Percentiles rank a stretch among this genome's conserved stretches.
Conservation (phyloP, 2,329 filamentous ascomycete species). For the Arthroderma uncinatum region DNA sequence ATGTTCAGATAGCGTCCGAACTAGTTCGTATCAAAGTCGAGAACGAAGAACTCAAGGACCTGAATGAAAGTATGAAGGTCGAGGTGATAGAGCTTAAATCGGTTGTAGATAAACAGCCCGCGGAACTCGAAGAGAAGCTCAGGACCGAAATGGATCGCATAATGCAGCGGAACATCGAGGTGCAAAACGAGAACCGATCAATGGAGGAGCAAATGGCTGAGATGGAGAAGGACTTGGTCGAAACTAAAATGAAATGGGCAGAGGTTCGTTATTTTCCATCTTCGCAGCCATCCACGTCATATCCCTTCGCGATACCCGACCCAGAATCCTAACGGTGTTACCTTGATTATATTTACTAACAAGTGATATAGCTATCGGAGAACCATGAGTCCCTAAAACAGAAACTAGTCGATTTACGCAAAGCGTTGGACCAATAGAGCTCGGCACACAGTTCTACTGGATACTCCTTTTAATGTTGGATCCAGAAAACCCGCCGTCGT, state of each 20-base stretch:
- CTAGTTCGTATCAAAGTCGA: slow-evolving; percentile 86
- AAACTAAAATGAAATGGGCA: slow-evolving; percentile 88
- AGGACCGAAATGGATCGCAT: slow-evolving; percentile 79
- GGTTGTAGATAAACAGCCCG: slow-evolving; percentile 80
- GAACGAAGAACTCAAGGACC: slow-evolving; percentile 77
- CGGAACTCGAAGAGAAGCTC: slow-evolving; percentile 72
- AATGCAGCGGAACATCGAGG: slow-evolving; percentile 83
- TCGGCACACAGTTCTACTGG: neutral
- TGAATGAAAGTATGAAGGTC: slow-evolving; percentile 75
- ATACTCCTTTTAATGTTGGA: neutral
- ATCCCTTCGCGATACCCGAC: neutral
- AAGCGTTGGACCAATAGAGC: slow-evolving; percentile 36
- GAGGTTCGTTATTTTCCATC: slow-evolving; percentile 56
- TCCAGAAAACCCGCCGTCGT: neutral
- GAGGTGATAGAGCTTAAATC: slow-evolving; percentile 76
- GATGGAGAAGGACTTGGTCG: slow-evolving; percentile 83
- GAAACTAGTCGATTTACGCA: slow-evolving; percentile 64
- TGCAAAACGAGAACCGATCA: slow-evolving; percentile 82
- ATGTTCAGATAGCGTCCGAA: slow-evolving; percentile 81
- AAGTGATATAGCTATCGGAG: slow-evolving; percentile 48
- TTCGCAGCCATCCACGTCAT: neutral
- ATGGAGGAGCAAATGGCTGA: slow-evolving; percentile 84
- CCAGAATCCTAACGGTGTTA: neutral
- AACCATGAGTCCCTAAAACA: slow-evolving; percentile 60
- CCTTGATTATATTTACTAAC: neutral